A percentile compares a stretch with the other conserved stretches of the same genome.
Conservation (phyloP, 768 basidiomycete species). For the Vararia minispora region DNA sequence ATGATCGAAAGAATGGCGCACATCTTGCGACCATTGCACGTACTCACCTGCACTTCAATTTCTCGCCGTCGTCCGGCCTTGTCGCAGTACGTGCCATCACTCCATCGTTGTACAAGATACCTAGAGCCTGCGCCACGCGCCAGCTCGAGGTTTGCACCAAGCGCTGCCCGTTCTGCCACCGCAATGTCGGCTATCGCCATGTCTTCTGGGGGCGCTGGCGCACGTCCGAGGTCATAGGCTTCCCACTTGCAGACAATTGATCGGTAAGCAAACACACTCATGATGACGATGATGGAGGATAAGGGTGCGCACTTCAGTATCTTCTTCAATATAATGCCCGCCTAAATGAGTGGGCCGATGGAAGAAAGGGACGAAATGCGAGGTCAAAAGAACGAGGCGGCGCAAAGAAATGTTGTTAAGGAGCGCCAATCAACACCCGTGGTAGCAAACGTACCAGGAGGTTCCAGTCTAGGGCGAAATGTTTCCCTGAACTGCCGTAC, state of each 20-base stretch:
- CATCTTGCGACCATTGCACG: not conserved
- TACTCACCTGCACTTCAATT: slow-evolving; percentile 85
- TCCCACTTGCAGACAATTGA: slow-evolving; percentile 40
- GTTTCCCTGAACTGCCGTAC: slow-evolving; percentile 94
- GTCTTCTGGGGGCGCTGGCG: slow-evolving; percentile 45
- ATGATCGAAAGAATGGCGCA: slow-evolving; percentile 7
- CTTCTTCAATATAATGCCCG: slow-evolving; percentile 72
- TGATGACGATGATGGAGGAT: slow-evolving; percentile 15
- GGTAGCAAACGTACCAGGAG: slow-evolving; percentile 38
- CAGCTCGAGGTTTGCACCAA: slow-evolving; percentile 62
- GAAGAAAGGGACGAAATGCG: slow-evolving; percentile 9
- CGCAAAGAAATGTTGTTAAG: not conserved
- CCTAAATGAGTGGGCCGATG: slow-evolving; percentile 30
- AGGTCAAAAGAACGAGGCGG: too few relatives aligned
- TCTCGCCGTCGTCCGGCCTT: slow-evolving; percentile 81
- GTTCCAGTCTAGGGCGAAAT: slow-evolving; percentile 47
- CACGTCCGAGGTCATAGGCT: slow-evolving; percentile 67
- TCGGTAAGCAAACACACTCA: slow-evolving; percentile 1
- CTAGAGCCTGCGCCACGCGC: slow-evolving; percentile 72
- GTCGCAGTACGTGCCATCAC: slow-evolving; percentile 87
- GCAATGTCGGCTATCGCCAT: slow-evolving; percentile 60
- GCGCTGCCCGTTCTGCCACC: slow-evolving; percentile 53
- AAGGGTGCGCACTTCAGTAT: slow-evolving; percentile 53
- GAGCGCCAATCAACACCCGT: slow-evolving; percentile 6
- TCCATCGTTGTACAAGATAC: slow-evolving; percentile 89